A percentile compares a stretch with the other conserved stretches of the same genome.
Conservation (phyloP, 2,329 filamentous ascomycete species). For the Monosporascus sp. region DNA sequence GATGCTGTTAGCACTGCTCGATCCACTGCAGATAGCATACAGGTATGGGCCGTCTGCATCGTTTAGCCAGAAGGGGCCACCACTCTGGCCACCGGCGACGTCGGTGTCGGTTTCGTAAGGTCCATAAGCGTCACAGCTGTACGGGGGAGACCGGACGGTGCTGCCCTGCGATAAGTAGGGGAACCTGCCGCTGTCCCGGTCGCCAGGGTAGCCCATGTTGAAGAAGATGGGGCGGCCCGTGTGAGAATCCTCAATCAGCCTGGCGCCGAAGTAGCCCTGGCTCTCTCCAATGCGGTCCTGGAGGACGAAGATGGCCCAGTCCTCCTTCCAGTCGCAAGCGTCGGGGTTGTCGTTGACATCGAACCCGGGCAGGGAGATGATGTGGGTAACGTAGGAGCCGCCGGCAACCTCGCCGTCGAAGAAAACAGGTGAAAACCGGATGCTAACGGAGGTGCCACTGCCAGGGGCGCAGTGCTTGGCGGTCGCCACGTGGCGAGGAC, state of each 20-base stretch:
- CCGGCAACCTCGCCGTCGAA: conserved; percentile 11
- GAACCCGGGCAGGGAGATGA: not conserved
- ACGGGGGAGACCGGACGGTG: not conserved
- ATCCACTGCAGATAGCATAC: conserved; percentile 1
- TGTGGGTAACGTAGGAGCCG: not conserved
- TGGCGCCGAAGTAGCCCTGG: conserved; percentile 16
- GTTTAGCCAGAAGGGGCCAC: conserved; percentile 1
- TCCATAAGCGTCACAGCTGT: conserved; percentile 1
- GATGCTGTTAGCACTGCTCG: not conserved
- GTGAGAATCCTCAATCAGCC: not conserved
- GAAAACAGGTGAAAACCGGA: conserved; percentile 14
- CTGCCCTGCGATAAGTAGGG: conserved; percentile 1
- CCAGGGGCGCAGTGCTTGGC: conserved; percentile 17
- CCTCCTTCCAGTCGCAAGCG: conserved; percentile 13
- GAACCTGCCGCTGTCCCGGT: not conserved
- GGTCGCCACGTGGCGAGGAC: conserved; percentile 17
- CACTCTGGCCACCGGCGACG: not conserved
- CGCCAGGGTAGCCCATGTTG: conserved; percentile 4
- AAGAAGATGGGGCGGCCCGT: not conserved
- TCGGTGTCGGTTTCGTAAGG: conserved; percentile 3
- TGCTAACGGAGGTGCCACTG: not conserved
- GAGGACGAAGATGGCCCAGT: conserved; percentile 20
- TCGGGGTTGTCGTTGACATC: not conserved
- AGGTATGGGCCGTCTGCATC: not conserved
- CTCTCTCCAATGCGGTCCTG: conserved; percentile 12